A percentile compares a stretch with the other conserved stretches of the same genome.
Evolutionary conservation across 2,329 filamentous ascomycete genomes (phyloP).

Genomic region (Didymella keratinophila): DNA sequence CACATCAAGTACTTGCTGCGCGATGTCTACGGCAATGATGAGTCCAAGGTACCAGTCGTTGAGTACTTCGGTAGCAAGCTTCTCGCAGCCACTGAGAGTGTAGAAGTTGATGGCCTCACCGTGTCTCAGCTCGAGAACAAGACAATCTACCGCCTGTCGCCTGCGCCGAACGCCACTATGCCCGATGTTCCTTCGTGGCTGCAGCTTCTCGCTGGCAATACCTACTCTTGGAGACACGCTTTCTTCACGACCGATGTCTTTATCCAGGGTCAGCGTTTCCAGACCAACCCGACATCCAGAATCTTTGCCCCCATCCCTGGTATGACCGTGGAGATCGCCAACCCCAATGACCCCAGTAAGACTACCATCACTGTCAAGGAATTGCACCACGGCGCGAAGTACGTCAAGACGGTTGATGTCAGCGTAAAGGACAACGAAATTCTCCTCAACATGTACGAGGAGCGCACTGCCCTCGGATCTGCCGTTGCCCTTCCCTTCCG

Average conservation of each 20-base stretch:
- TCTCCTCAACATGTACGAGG: constrained; percentile 88
- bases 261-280: constrained; percentile 94
- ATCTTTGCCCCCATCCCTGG: constrained; percentile 88
- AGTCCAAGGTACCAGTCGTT: constrained; percentile 77
- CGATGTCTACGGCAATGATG: constrained; percentile 81
- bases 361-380: constrained; percentile 89
- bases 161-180: constrained; percentile 74
- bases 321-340: constrained; percentile 84
- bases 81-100: constrained; percentile 69
- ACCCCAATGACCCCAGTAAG: constrained; percentile 82
- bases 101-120: constrained; percentile 84
- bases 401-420: constrained; percentile 87
- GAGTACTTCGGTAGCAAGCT: constrained; percentile 97
- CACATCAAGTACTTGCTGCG: constrained; percentile 82
- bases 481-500: constrained; percentile 83
- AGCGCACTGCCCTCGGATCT: constrained; percentile 83
- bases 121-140: constrained; percentile 81
- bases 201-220: constrained; percentile 82
- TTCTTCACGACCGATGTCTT: constrained; percentile 93
- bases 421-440: constrained; percentile 83
- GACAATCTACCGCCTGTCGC: constrained; percentile 83
- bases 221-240: constrained; percentile 92
- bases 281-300: constrained; percentile 93
- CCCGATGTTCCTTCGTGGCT: constrained; percentile 87
- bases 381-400: constrained; percentile 83